Evolutionary conservation across 768 basidiomycete genomes (phyloP).

Genomic region (Pleurotus citrinopileatus): DNA sequence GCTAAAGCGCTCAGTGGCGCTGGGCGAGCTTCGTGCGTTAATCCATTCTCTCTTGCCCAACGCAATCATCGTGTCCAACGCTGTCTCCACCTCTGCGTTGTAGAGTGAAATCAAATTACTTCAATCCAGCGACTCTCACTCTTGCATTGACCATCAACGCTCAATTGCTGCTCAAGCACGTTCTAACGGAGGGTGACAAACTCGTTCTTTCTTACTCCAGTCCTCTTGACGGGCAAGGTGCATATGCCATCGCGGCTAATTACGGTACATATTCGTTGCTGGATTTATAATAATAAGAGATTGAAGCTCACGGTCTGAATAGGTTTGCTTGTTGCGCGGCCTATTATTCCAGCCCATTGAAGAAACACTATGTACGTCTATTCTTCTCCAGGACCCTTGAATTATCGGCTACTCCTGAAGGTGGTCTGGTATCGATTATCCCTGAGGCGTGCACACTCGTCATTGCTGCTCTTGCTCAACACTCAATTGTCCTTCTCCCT

Average conservation of each 20-base stretch:
- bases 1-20: neutral
- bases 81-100: neutral
- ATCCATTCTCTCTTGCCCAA: too few species aligned
- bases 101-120: conserved; percentile 10
- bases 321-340: conserved; percentile 92
- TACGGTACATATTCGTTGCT: conserved; percentile 62
- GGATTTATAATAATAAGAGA: neutral
- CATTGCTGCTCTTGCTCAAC: conserved; percentile 60
- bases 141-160: conserved; percentile 82
- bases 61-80: neutral
- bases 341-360: conserved; percentile 95
- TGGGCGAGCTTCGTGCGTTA: conserved; percentile 21
- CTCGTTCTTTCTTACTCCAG: conserved; percentile 83
- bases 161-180: conserved; percentile 90
- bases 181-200: conserved; percentile 95
- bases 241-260: conserved; percentile 93
- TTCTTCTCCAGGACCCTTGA: conserved; percentile 81
- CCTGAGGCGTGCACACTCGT: conserved; percentile 31
- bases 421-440: neutral
- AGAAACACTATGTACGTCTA: conserved; percentile 83
- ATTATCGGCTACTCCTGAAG: conserved; percentile 20
- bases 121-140: conserved; percentile 42
- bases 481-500: conserved; percentile 65
- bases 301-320: neutral
- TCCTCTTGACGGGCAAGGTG: conserved; percentile 84